Base-by-base conservation (phyloP, 2,329 filamentous ascomycete genomes). In the Erysiphe pulchra region DNA sequence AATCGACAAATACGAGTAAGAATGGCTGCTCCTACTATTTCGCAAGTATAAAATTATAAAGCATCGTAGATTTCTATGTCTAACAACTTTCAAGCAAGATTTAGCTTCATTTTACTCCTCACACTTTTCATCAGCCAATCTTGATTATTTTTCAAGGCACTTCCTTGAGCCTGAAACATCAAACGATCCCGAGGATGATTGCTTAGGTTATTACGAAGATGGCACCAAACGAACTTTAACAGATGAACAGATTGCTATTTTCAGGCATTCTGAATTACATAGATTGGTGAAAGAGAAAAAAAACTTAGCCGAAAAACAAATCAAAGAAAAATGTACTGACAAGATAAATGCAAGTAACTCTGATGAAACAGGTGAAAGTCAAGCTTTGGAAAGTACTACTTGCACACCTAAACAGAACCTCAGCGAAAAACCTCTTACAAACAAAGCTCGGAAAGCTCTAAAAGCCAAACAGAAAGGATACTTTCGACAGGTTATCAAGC, bases 151-250 rank as follows among this genome's bases (percentile, higher is more conserved):
- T 57, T 66, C 66, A 11, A 46, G 52, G 32, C 51, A 59, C 41
- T 65, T 69, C 28, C 49, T 68, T 16, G 53, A 60, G n/a, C 57
- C 63, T 18, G 75, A 74, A 51, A 55, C 59, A 13, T 60, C 65
- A 8, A 71, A 74, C 52, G 55, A 67, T 45, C 52, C 59, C 2
- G 49, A 56, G 28, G 73, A 76, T 24, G 71, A 77, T 36, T 73
- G 64, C 1, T 65, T 94, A 14, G 87, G 85, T 16, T 87, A 83
- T 60, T 95, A 95, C 53, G 62, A 71, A 1, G 86, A 95, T 56
- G 86, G 87, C 2, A 73, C 76, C 49, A 90, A 90, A 58, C 78
- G 87, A 37, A 93, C 85, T 16, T 66, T 95, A 54, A 94, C 86
- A 10, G 82, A 94, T 56, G 81, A 85, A 53, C 82, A 94, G 63